Evolutionary conservation across 257 asterid genomes (phyloP).

Genomic region (Nemophila menziesii): DNA sequence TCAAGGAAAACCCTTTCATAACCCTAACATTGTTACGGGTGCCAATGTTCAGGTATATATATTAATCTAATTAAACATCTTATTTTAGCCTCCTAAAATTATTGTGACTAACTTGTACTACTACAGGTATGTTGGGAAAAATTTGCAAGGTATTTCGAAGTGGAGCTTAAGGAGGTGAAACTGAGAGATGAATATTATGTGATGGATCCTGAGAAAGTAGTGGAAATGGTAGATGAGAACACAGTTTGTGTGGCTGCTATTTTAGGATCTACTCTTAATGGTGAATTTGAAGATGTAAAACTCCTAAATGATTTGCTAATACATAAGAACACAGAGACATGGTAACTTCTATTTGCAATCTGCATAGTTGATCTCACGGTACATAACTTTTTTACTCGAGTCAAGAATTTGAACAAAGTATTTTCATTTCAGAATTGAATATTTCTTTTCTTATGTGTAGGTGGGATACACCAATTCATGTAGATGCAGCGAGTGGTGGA

Average conservation of each 20-base stretch:
- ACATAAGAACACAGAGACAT: constrained; percentile 58
- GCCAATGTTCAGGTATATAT: constrained; percentile 59
- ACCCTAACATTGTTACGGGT: constrained; percentile 86
- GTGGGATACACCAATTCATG: constrained; percentile 89
- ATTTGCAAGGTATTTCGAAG: constrained; percentile 84
- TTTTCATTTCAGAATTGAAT: not conserved
- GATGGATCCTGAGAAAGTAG: constrained; percentile 89
- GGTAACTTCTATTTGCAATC: constrained; percentile 12
- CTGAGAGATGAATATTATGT: constrained; percentile 74
- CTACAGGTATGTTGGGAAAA: constrained; percentile 78
- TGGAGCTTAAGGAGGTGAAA: constrained; percentile 81
- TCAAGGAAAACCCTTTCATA: constrained; percentile 59
- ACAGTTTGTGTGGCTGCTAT: constrained; percentile 89
- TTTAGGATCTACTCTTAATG: constrained; percentile 82
- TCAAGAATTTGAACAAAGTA: not conserved
- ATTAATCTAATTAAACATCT: not conserved
- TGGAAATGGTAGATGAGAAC: constrained; percentile 83
- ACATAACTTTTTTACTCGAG: too few relatives aligned
- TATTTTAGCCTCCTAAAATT: not conserved
- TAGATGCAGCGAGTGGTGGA: constrained; percentile 96
- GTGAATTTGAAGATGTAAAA: constrained; percentile 90
- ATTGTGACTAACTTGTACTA: not conserved
- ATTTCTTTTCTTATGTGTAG: constrained; percentile 8
- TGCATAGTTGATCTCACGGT: too few relatives aligned
- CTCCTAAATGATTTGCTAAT: constrained; percentile 55